These are phyloP conservation scores for Nowakowskiella sp. DNA, from an alignment of 192 early-diverging fungal genomes.

Conservation along the genomic window DNA sequence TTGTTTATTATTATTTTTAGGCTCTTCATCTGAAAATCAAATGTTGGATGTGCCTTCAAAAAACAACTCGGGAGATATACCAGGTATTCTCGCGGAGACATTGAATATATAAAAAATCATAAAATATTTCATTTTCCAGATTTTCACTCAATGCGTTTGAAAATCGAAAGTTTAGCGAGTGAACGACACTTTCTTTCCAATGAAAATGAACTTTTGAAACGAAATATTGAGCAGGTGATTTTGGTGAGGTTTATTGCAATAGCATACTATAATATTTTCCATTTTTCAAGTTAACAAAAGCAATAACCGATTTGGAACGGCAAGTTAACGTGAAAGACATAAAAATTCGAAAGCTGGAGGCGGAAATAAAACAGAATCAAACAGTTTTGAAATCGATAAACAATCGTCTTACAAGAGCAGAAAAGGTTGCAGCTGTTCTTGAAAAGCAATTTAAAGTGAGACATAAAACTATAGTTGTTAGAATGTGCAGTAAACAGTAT, in stretches of 20 bases:
- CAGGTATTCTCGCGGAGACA: too few relatives aligned
- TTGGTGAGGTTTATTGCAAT: neutral
- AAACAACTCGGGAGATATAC: too few relatives aligned
- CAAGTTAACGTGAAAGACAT: neutral
- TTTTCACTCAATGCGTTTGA: conserved; percentile 36
- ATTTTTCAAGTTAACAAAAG: neutral
- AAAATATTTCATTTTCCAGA: too few relatives aligned
- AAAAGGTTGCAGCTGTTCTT: conserved; percentile 34
- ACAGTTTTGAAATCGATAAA: conserved; percentile 7
- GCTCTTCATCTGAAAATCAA: too few relatives aligned
- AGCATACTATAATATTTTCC: neutral
- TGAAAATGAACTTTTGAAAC: conserved; percentile 18
- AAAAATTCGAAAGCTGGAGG: neutral
- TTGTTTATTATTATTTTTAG: neutral
- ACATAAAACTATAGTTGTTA: conserved; percentile 1
- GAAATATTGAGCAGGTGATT: neutral
- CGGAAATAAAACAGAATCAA: conserved; percentile 9
- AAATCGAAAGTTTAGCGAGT: conserved; percentile 37
- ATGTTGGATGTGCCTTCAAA: too few relatives aligned
- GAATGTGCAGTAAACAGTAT: neutral
- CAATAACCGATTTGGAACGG: neutral
- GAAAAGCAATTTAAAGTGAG: conserved; percentile 35
- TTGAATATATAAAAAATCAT: too few relatives aligned
- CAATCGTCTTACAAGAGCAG: conserved; percentile 9
- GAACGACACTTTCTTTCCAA: conserved; percentile 33